A percentile compares a stretch with the other conserved stretches of the same genome.
Conservation (phyloP, 441 rosid species). For the Populus hybrid region DNA sequence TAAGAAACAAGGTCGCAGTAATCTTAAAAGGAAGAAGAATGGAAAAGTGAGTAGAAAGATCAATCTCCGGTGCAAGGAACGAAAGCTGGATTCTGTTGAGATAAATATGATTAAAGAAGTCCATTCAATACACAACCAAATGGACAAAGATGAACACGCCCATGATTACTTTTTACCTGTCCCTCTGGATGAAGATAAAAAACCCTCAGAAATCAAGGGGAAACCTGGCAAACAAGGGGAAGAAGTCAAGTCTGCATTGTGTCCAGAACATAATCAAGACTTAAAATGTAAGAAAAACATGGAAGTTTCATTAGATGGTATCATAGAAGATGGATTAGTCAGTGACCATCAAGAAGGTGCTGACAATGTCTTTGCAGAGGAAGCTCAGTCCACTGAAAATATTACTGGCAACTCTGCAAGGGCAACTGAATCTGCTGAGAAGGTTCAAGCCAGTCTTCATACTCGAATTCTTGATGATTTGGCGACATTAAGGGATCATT, state of each 20-base stretch:
- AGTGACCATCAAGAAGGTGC: constrained; percentile 22
- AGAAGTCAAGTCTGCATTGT: constrained; percentile 24
- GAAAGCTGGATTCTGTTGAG: constrained; percentile 17
- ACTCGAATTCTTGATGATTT: constrained; percentile 21
- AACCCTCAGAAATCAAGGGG: constrained; percentile 12
- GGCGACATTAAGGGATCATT: constrained; percentile 26
- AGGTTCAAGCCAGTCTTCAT: constrained; percentile 16
- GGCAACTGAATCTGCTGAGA: constrained; percentile 20
- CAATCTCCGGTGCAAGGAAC: constrained; percentile 22
- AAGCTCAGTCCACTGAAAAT: background rate
- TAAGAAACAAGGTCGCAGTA: constrained; percentile 15
- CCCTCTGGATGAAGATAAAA: constrained; percentile 8
- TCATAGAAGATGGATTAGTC: constrained; percentile 27
- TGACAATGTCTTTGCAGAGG: background rate
- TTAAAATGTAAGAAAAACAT: constrained; percentile 19
- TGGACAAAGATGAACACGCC: constrained; percentile 15
- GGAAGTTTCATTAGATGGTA: constrained; percentile 29
- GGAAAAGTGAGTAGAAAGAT: constrained; percentile 23
- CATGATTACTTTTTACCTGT: constrained; percentile 3
- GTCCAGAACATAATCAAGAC: constrained; percentile 23
- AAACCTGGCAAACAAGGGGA: constrained; percentile 23
- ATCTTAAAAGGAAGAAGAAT: constrained; percentile 14
- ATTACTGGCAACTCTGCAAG: constrained; percentile 1
- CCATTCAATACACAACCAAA: constrained; percentile 7
- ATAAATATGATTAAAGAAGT: constrained; percentile 15